phyloP scores from a whole-genome alignment of 805 yeast species.

The Metschnikowia continentalis region DNA sequence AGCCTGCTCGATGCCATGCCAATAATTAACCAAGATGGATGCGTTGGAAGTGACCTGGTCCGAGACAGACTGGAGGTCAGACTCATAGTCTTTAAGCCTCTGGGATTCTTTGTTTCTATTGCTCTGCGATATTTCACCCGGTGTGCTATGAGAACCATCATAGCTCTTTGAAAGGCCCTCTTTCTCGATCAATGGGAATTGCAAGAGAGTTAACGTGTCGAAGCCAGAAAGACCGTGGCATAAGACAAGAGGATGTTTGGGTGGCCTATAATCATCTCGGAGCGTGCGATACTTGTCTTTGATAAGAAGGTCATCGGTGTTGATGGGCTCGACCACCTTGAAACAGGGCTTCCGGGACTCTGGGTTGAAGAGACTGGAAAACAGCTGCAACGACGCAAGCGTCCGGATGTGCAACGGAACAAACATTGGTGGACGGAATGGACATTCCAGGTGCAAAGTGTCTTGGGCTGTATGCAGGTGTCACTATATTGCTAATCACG shows the following conservation, averaged over 20 bases:
- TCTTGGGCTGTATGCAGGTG: background rate
- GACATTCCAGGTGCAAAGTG: background rate
- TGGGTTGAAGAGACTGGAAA: background rate
- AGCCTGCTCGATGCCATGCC: slow-evolving; percentile 73
- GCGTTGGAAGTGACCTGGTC: slow-evolving; percentile 18
- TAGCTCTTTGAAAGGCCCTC: slow-evolving; percentile 7
- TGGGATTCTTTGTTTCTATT: slow-evolving; percentile 3
- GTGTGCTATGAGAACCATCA: slow-evolving; percentile 8
- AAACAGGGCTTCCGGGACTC: background rate
- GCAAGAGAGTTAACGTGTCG: slow-evolving; percentile 39
- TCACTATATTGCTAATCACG: background rate
- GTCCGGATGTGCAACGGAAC: slow-evolving; percentile 7
- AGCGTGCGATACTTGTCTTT: slow-evolving; percentile 27
- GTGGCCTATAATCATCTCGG: slow-evolving; percentile 47
- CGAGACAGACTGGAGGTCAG: slow-evolving; percentile 12
- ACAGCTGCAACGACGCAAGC: slow-evolving; percentile 6
- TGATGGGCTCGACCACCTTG: slow-evolving; percentile 1
- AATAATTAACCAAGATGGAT: slow-evolving; percentile 57
- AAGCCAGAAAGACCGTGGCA: slow-evolving; percentile 90
- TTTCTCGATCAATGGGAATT: slow-evolving; percentile 12
- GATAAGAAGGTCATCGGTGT: slow-evolving; percentile 20
- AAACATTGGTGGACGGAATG: background rate
- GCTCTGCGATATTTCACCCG: background rate
- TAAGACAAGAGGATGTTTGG: slow-evolving; percentile 68
- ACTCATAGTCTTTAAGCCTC: slow-evolving; percentile 9